A percentile compares a stretch with the other conserved stretches of the same genome.
Evolutionary conservation across 1,284 basidiomycete species (phyloP).

Genomic region (Moesziomyces globuligerus): DNA sequence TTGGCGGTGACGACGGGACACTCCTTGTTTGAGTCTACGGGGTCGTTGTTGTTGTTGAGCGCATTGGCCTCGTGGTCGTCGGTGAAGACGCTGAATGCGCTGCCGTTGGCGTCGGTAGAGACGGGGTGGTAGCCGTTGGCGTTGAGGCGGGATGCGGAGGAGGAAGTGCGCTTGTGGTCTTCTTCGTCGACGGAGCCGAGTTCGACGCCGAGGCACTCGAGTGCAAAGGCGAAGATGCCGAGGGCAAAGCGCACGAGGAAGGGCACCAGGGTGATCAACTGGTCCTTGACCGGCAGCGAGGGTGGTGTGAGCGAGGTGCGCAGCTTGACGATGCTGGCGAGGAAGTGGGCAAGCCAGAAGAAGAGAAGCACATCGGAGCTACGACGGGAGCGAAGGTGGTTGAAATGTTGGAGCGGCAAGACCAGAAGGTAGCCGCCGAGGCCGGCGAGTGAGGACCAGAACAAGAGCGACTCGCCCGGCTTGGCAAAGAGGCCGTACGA

Average conservation of each 20-base stretch:
- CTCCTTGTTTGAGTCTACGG: slow-evolving; percentile 73
- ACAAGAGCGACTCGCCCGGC: slow-evolving; percentile 38
- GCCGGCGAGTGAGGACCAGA: slow-evolving; percentile 37
- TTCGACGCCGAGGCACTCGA: slow-evolving; percentile 60
- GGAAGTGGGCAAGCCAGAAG: slow-evolving; percentile 81
- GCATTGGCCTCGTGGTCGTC: slow-evolving; percentile 60
- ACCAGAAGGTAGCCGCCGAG: slow-evolving; percentile 57
- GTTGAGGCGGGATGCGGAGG: not conserved
- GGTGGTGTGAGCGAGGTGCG: slow-evolving; percentile 50
- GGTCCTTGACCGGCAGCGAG: slow-evolving; percentile 37
- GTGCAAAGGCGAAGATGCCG: slow-evolving; percentile 47
- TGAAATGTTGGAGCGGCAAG: slow-evolving; percentile 69
- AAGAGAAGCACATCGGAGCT: slow-evolving; percentile 82
- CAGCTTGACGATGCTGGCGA: slow-evolving; percentile 73
- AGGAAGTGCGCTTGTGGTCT: slow-evolving; percentile 4
- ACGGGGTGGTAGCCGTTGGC: slow-evolving; percentile 32
- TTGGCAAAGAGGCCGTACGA: slow-evolving; percentile 35
- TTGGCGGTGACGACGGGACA: slow-evolving; percentile 73
- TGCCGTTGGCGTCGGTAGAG: slow-evolving; percentile 28
- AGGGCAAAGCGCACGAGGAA: slow-evolving; percentile 50
- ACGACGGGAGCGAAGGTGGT: slow-evolving; percentile 80
- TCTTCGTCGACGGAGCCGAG: slow-evolving; percentile 29
- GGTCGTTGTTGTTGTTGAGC: slow-evolving; percentile 70
- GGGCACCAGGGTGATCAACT: slow-evolving; percentile 50
- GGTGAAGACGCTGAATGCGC: slow-evolving; percentile 44